Base-by-base conservation (phyloP, 345 rosid species). In the Linum tenue region DNA sequence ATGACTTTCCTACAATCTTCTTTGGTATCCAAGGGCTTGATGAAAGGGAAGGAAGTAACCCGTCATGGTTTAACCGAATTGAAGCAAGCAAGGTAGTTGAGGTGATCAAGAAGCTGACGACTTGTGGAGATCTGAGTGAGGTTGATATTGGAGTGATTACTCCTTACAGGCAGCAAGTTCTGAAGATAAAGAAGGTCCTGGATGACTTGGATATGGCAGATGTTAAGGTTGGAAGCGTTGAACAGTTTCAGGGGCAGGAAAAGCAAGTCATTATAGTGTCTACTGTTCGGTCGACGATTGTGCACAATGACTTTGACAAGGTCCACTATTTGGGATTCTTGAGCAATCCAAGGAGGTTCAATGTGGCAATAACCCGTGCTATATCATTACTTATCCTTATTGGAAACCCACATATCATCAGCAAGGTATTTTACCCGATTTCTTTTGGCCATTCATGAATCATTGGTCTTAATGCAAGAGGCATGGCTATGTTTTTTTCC, bases 1-100 rank as follows among this genome's bases (percentile, higher is more conserved):
- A 71, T 67, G 81, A 82, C 16, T 92, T 88, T 65, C 98, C 96
- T 35, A 76, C 90, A 71, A 81, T 80, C 64, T 92, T 92, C 73
- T 83, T 81, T 64, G 98, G 98, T 60, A 84, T 90, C 65, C 95
- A 90, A 83, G 98, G 98, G 59, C 86, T 90, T 72, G 98, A 92
- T 75, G 97, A 92, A 83, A 85, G 98, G 77, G 97, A 92, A 82
- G 97, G 90, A 35, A 86, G 67, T 72, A 92, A 90, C 71, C 98
- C 94, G 3, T 92, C 97, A 8, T 90, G 97, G 96, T 90, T 92
- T 75, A 92, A 92, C 76, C 79, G 97, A n/a, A 80, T 92, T 55
- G 97, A 92, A 80, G 86, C 79, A 63, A 90, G 96, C 77, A 90
- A 90, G 80, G 97, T 88, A 2, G 78, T 85, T 43, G 92, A 92